Evolutionary conservation across 148 eudicot genomes (phyloP).

Genomic region (Oxyria digyna): DNA sequence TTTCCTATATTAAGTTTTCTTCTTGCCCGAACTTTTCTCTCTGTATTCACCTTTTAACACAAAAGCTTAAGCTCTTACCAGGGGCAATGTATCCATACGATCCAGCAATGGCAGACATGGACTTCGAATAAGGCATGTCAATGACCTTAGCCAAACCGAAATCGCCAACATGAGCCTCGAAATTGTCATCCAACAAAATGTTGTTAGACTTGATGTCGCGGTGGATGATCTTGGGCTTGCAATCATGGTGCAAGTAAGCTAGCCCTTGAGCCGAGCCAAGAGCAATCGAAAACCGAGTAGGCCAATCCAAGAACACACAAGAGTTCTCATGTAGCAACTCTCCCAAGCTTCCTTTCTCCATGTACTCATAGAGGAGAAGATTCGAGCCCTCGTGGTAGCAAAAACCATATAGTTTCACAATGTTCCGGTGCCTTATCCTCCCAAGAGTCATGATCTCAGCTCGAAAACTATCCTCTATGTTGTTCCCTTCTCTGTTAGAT

Average conservation of each 20-base stretch:
- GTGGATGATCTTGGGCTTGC: constrained; percentile 12
- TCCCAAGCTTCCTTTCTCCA: constrained; percentile 15
- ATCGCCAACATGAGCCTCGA: constrained; percentile 16
- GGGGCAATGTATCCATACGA: constrained; percentile 15
- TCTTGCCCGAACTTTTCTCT: no score
- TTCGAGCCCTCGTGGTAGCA: constrained; percentile 8
- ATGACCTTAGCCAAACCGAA: constrained; percentile 16
- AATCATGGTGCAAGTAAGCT: constrained; percentile 14
- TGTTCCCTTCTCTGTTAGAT: constrained; percentile 40
- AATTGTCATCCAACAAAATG: constrained; percentile 10
- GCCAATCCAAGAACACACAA: constrained; percentile 25
- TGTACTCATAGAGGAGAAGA: constrained; percentile 14
- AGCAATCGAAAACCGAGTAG: constrained; percentile 9
- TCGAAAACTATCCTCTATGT: constrained; percentile 44
- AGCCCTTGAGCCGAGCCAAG: constrained; percentile 14
- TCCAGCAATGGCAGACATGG: constrained; percentile 13
- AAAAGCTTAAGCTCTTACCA: constrained; percentile 12
- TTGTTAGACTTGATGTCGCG: constrained; percentile 14
- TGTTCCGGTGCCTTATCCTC: constrained; percentile 13
- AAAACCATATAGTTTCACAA: constrained; percentile 11
- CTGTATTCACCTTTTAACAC: background rate
- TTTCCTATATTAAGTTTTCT: no score
- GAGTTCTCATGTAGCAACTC: constrained; percentile 8
- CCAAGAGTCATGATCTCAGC: constrained; percentile 18
- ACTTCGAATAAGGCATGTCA: constrained; percentile 3